These are phyloP conservation scores for Mucuna pruriens DNA, from an alignment of 306 rosid species.

Conservation along the genomic window DNA sequence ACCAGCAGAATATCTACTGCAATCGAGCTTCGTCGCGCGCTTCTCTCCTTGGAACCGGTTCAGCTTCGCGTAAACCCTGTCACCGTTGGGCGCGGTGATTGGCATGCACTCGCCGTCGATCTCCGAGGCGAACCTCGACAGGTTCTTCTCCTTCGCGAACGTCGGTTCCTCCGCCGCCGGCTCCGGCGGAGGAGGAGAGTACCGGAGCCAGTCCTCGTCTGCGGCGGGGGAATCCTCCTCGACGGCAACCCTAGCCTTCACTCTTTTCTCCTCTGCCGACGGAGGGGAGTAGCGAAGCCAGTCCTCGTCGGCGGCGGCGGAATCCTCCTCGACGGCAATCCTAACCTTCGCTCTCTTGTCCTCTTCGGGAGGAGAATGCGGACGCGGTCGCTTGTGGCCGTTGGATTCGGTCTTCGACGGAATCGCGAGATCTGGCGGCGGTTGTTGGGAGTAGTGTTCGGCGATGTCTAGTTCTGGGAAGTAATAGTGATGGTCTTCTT, in stretches of 20 bases:
- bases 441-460: conserved; percentile 51
- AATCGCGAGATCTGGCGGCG: conserved; percentile 32
- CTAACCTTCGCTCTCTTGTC: conserved; percentile 43
- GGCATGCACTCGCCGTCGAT: conserved; percentile 87
- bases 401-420: conserved; percentile 36
- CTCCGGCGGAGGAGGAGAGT: conserved; percentile 49
- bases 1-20: conserved; percentile 58
- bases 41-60: conserved; percentile 55
- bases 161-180: conserved; percentile 39
- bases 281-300: conserved; percentile 70
- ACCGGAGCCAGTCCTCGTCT: conserved; percentile 61
- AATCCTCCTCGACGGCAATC: conserved; percentile 47
- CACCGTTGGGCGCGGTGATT: conserved; percentile 80
- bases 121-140: conserved; percentile 77
- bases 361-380: conserved; percentile 12
- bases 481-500: not conserved
- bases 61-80: conserved; percentile 84
- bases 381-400: conserved; percentile 66
- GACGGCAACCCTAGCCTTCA: conserved; percentile 48
- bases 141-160: conserved; percentile 54
- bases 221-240: conserved; percentile 32
- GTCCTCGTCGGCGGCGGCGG: conserved; percentile 32
- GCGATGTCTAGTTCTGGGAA: conserved; percentile 45
- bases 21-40: conserved; percentile 47
- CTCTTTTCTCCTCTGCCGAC: conserved; percentile 28